phyloP scores from a whole-genome alignment of 2,329 filamentous ascomycete genomes.

The Pseudocercospora musae region DNA sequence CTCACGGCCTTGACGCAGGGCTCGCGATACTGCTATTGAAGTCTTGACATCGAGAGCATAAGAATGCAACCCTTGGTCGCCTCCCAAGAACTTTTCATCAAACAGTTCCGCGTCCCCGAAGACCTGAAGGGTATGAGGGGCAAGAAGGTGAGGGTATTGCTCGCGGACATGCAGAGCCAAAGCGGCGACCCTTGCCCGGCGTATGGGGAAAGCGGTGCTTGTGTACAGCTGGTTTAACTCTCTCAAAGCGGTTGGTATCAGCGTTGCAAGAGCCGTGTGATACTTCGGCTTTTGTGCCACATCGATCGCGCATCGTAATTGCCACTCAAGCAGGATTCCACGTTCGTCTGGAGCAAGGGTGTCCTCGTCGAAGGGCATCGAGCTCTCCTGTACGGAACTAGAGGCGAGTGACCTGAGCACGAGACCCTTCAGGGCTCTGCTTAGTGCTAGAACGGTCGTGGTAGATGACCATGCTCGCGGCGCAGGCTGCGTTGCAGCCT shows the following conservation, averaged over 20 bases:
- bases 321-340: constrained; percentile 43
- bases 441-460: constrained; percentile 19
- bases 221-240: constrained; percentile 25
- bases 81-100: constrained; percentile 16
- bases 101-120: constrained; percentile 10
- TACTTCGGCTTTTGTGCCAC: constrained; percentile 26
- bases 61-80: constrained; percentile 35
- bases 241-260: constrained; percentile 20
- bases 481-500: constrained; percentile 49
- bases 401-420: constrained; percentile 16
- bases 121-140: constrained; percentile 10
- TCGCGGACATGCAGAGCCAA: constrained; percentile 25
- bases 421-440: constrained; percentile 24
- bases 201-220: constrained; percentile 25
- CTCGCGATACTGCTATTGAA: constrained; percentile 39
- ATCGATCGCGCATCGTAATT: constrained; percentile 33
- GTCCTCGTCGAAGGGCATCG: constrained; percentile 35
- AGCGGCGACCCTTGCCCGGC: constrained; percentile 28
- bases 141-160: constrained; percentile 24
- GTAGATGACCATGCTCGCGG: constrained; percentile 23
- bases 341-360: constrained; percentile 31
- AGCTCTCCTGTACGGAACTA: constrained; percentile 16
- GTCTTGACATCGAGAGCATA: constrained; percentile 39
- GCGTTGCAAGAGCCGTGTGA: constrained; percentile 8
- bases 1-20: constrained; percentile 39